A percentile compares a stretch with the other conserved stretches of the same genome.
Evolutionary conservation across 805 yeast species (phyloP).

Genomic region (Metahyphopichia silvanorum): DNA sequence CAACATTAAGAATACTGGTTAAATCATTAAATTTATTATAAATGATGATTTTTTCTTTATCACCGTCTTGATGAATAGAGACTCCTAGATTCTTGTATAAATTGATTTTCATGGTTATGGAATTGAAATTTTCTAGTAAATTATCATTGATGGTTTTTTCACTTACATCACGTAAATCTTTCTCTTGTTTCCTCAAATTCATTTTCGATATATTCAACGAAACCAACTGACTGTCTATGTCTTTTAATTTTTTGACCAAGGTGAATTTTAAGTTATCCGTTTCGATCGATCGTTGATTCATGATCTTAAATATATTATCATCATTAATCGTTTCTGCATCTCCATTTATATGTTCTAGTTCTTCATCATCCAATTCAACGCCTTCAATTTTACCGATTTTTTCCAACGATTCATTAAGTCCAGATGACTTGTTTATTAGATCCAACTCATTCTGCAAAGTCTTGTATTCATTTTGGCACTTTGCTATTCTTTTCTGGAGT

Average conservation of each 20-base stretch:
- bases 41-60: conserved; percentile 43
- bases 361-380: conserved; percentile 23
- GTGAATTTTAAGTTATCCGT: conserved; percentile 47
- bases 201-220: conserved; percentile 28
- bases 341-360: conserved; percentile 6
- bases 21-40: conserved; percentile 45
- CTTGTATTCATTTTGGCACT: conserved; percentile 7
- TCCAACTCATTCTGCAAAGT: conserved; percentile 12
- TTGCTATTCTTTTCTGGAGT: conserved; percentile 6
- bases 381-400: conserved; percentile 14
- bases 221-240: conserved; percentile 42
- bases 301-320: conserved; percentile 22
- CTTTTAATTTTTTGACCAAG: conserved; percentile 51
- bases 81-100: conserved; percentile 62
- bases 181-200: conserved; percentile 34
- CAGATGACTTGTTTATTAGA: conserved; percentile 7
- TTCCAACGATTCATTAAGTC: conserved; percentile 11
- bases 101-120: conserved; percentile 51
- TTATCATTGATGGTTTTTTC: conserved; percentile 27
- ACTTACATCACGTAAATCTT: conserved; percentile 31
- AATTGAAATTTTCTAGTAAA: conserved; percentile 35
- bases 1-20: conserved; percentile 50
- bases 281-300: conserved; percentile 25
- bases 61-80: conserved; percentile 19
- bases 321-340: conserved; percentile 6